phyloP scores from a whole-genome alignment of 192 early-diverging fungal genomes.

The Coemansia reversa region DNA sequence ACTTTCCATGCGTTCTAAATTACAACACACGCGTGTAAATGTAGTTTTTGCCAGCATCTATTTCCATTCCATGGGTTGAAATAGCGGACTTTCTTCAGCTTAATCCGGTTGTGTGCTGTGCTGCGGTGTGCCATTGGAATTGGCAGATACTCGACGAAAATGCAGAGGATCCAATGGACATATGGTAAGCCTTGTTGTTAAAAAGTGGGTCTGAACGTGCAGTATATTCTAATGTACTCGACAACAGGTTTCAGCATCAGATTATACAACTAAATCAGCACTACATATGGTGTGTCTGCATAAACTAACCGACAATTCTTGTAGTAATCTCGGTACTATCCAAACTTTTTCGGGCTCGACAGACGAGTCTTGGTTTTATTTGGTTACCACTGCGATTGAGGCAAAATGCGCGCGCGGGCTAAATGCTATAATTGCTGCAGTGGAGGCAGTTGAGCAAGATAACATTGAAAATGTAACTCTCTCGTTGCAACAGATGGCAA shows the following conservation, averaged over 20 bases:
- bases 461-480: constrained; percentile 48
- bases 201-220: too few species aligned
- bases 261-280: too few species aligned
- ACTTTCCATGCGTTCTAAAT: not conserved
- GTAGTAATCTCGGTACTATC: constrained; percentile 73
- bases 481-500: constrained; percentile 59
- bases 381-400: constrained; percentile 88
- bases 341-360: constrained; percentile 82
- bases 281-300: constrained; percentile 17
- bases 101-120: constrained; percentile 86
- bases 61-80: constrained; percentile 84
- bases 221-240: too few species aligned
- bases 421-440: constrained; percentile 66
- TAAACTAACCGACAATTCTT: not conserved
- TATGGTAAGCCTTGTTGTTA: constrained; percentile 12
- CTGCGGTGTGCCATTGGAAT: constrained; percentile 89
- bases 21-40: not conserved
- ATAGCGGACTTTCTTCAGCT: constrained; percentile 72
- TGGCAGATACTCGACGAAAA: constrained; percentile 75
- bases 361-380: constrained; percentile 98
- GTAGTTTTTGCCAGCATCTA: constrained; percentile 65
- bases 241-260: too few species aligned
- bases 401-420: constrained; percentile 68
- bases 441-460: constrained; percentile 60
- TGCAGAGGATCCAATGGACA: constrained; percentile 68